Conservation (phyloP, 2,329 filamentous ascomycete genomes). For the Dothideomycetes sp. region DNA sequence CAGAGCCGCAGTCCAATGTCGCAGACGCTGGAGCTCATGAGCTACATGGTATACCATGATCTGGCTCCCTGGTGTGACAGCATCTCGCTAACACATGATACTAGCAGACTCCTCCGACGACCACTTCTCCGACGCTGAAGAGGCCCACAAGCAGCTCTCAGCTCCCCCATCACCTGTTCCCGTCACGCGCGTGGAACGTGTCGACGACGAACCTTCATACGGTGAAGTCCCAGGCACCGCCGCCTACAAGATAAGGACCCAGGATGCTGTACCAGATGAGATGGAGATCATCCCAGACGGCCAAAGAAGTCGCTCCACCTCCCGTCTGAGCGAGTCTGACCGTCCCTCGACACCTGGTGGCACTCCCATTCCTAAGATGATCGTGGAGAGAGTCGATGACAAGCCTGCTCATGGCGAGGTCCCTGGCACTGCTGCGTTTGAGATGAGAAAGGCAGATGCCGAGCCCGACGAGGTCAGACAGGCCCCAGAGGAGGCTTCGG, state of each 20-base stretch:
- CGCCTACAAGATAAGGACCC: slow-evolving; percentile 46
- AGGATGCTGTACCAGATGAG: slow-evolving; percentile 54
- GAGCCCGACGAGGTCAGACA: slow-evolving; percentile 46
- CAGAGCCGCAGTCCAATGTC: slow-evolving; percentile 10
- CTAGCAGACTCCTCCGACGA: slow-evolving; percentile 47
- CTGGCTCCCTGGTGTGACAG: too few relatives aligned
- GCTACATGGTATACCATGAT: slow-evolving; percentile 9
- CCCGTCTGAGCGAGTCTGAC: slow-evolving; percentile 29
- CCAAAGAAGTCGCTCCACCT: slow-evolving; percentile 23
- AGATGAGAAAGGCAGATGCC: slow-evolving; percentile 46
- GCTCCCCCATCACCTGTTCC: slow-evolving; percentile 42
- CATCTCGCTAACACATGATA: too few relatives aligned
- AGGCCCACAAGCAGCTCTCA: slow-evolving; percentile 36
- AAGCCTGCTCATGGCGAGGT: slow-evolving; percentile 50
- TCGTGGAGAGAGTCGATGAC: slow-evolving; percentile 52
- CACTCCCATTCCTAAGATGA: slow-evolving; percentile 44
- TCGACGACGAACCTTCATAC: slow-evolving; percentile 46
- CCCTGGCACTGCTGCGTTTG: slow-evolving; percentile 48
- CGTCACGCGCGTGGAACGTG: slow-evolving; percentile 51
- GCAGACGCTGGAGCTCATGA: slow-evolving; percentile 19
- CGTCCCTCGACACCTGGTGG: slow-evolving; percentile 40
- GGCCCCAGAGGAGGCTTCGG: slow-evolving; percentile 29
- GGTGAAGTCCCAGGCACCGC: slow-evolving; percentile 52
- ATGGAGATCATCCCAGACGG: slow-evolving; percentile 45
- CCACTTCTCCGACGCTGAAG: slow-evolving; percentile 55